Percentiles rank a stretch among this genome's conserved stretches.
Conservation (phyloP, 2,329 filamentous ascomycete species). For the Botrytis deweyae region DNA sequence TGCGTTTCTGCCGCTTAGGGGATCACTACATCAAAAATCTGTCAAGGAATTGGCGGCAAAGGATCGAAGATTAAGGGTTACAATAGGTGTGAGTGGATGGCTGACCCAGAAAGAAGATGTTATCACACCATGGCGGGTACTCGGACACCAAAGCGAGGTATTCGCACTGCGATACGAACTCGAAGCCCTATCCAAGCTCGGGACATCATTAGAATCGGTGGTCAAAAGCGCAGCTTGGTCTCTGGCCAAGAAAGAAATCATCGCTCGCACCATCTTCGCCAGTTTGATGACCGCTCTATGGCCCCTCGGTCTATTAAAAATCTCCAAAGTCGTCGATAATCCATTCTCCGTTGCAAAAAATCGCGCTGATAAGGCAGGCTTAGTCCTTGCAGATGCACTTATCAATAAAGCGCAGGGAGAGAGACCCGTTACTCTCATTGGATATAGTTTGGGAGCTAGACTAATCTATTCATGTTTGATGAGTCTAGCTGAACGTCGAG, state of each 20-base stretch:
- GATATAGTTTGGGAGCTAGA: constrained; percentile 77
- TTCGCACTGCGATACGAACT: constrained; percentile 86
- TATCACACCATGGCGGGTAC: constrained; percentile 72
- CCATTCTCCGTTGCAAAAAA: constrained; percentile 76
- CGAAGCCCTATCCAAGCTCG: constrained; percentile 73
- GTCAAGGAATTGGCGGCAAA: constrained; percentile 44
- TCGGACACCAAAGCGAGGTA: constrained; percentile 71
- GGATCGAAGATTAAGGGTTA: constrained; percentile 72
- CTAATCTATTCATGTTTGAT: constrained; percentile 82
- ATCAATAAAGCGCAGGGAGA: constrained; percentile 82
- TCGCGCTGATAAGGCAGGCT: constrained; percentile 76
- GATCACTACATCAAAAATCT: constrained; percentile 46
- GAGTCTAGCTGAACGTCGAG: constrained; percentile 71
- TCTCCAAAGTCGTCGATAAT: constrained; percentile 72
- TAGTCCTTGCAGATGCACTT: constrained; percentile 76
- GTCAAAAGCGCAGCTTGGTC: constrained; percentile 80
- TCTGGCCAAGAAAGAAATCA: constrained; percentile 65
- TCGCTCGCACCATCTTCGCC: constrained; percentile 62
- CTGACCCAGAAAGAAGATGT: constrained; percentile 69
- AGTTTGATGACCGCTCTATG: constrained; percentile 68
- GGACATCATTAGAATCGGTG: constrained; percentile 72
- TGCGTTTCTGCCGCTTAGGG: constrained; percentile 73
- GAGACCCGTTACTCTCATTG: constrained; percentile 74
- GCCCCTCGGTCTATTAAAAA: constrained; percentile 65
- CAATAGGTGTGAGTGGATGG: constrained; percentile 82